Evolutionary conservation across 2,329 filamentous ascomycete species (phyloP).

Genomic region (Plenodomus tracheiphilus): DNA sequence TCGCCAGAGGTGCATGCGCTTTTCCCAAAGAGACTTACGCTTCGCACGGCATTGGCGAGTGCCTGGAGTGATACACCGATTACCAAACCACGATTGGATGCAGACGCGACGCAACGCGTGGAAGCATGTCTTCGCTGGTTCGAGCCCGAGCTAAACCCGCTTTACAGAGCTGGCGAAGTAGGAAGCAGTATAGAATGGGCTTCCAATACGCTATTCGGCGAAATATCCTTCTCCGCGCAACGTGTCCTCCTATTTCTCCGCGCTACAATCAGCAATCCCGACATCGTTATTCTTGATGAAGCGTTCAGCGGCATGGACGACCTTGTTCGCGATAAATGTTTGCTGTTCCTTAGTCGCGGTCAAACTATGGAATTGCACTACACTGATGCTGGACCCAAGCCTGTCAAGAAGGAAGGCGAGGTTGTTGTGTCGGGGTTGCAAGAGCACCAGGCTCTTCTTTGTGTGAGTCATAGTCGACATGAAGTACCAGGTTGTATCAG

Average conservation of each 20-base stretch:
- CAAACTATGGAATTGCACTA: constrained; percentile 43
- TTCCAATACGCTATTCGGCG: constrained; percentile 67
- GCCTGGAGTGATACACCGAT: constrained; percentile 91
- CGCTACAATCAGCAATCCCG: constrained; percentile 50
- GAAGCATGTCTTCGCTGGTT: constrained; percentile 77
- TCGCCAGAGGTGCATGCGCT: constrained; percentile 93
- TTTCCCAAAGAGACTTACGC: constrained; percentile 76
- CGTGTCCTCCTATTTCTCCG: constrained; percentile 79
- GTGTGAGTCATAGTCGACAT: constrained; percentile 87
- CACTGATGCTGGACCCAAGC: constrained; percentile 35
- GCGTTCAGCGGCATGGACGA: constrained; percentile 57
- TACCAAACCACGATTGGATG: constrained; percentile 66
- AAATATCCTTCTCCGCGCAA: constrained; percentile 79
- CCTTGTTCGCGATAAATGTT: constrained; percentile 78
- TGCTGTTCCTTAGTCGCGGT: constrained; percentile 69
- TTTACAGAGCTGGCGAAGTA: constrained; percentile 9
- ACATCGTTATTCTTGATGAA: constrained; percentile 56
- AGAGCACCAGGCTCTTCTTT: constrained; percentile 78
- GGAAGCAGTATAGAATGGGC: constrained; percentile 63
- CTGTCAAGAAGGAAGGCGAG: constrained; percentile 52
- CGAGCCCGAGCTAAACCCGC: constrained; percentile 71
- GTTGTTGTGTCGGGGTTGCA: constrained; percentile 65
- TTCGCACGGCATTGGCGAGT: constrained; percentile 77
- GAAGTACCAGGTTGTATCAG: constrained; percentile 84
- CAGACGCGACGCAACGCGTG: constrained; percentile 61